Percentiles rank a stretch among this genome's conserved stretches.
Conservation (phyloP, 345 rosid species). For the Eucalyptus polyanthemos region DNA sequence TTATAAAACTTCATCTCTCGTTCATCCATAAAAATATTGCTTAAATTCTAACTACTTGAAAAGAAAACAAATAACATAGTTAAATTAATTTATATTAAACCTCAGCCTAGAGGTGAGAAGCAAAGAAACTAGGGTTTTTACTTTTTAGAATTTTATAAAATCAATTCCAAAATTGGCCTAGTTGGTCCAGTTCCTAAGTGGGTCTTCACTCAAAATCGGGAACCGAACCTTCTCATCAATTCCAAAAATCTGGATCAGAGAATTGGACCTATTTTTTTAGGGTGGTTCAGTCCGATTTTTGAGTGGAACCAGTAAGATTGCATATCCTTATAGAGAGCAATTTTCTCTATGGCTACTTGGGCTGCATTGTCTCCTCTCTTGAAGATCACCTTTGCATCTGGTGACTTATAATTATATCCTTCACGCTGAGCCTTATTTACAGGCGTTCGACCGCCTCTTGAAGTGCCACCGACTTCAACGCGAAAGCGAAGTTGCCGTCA, state of each 20-base stretch:
- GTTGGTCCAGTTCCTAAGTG: accelerated
- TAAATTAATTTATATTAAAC: no score
- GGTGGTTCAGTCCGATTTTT: accelerated
- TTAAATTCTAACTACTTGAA: no score
- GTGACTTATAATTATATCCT: not conserved
- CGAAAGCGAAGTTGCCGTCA: not conserved
- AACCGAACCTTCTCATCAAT: no score
- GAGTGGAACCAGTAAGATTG: not conserved
- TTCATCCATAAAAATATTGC: not conserved
- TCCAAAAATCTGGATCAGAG: not conserved
- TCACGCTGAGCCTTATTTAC: not conserved
- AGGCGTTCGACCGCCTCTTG: not conserved
- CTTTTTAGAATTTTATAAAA: no score
- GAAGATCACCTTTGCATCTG: not conserved
- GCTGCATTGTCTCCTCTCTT: not conserved
- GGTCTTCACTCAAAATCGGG: accelerated
- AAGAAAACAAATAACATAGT: not conserved
- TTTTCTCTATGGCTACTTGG: not conserved
- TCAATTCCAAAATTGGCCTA: accelerated
- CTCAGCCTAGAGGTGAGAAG: not conserved
- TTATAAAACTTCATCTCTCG: not conserved
- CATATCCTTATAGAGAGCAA: not conserved
- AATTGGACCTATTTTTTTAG: not conserved
- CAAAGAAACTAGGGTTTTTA: no score
- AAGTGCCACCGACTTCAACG: not conserved